Evolutionary conservation across 2,329 filamentous ascomycete species (phyloP), one percentile per base, ranked within the genome.

Genomic region (Geosmithia flava): DNA sequence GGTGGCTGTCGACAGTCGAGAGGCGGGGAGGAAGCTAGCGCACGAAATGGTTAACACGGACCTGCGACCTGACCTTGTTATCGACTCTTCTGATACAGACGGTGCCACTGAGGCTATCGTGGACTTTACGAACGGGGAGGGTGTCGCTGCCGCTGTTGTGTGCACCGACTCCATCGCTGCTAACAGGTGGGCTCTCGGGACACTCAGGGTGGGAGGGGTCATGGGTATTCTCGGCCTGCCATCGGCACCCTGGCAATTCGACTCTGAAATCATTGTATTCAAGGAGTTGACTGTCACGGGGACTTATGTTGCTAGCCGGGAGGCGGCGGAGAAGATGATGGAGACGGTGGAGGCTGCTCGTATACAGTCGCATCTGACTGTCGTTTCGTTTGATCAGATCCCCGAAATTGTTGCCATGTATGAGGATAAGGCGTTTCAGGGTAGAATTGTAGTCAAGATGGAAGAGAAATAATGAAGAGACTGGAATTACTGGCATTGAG

Each of bases 1-100:
- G 1, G 49, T 66, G 15, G 65, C 63, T 2, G 55, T 65, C 5
- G 66, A 69, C 46, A 66, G 55, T 41, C 54, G 59, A 2, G 48
- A 48, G 6, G 59, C 59, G 10, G 63, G 58, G 0, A 54, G 57
- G 16, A 48, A 55, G 17, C 54, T 65, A 0, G 60, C 63, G 2
- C 50, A 40, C 1, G 54, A 62, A n/a, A 54, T 62, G 7, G 42
- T 48, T 1, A 55, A 52, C 20, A 17, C 47, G 3, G 42, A 48
- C 1, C 51, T 63, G 11, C 45, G n/a, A 19, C 59, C 62, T 8
- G 55, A 58, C 37, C 49, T 62, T 1, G 51, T 63, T 3, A 49
- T 63, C 1, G 56, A 62, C 48, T 62, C 61, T 1, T 49, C 49
- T 2, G 46, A 42, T 1, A 42, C 53, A 1, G 44, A 52, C 1